Conservation (phyloP, 1,139 yeast species). For the Saccharomycopsis crataegensis region DNA sequence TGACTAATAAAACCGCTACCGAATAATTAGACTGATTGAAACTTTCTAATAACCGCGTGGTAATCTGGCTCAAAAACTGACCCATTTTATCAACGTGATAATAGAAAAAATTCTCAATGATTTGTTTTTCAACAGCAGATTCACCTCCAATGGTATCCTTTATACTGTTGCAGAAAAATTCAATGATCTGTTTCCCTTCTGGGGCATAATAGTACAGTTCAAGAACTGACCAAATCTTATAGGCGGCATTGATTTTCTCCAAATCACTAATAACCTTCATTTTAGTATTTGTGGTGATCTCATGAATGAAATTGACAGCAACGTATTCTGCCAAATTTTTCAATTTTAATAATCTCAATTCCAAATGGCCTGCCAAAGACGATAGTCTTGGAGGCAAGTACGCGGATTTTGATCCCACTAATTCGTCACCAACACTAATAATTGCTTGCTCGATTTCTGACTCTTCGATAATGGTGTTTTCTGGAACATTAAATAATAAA, state of each 20-base stretch:
- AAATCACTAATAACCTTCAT: conserved; percentile 38
- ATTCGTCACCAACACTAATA: conserved; percentile 42
- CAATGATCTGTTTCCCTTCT: conserved; percentile 2
- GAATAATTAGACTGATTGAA: not conserved
- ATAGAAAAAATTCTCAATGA: conserved; percentile 21
- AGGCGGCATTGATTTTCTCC: conserved; percentile 53
- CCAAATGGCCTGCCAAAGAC: conserved; percentile 37
- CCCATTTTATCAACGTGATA: conserved; percentile 15
- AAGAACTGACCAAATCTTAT: conserved; percentile 39
- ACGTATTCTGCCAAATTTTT: conserved; percentile 41
- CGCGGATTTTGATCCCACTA: conserved; percentile 40
- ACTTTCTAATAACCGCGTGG: conserved; percentile 4
- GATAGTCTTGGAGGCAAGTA: conserved; percentile 41
- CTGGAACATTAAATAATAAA: conserved; percentile 49
- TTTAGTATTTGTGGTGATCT: conserved; percentile 29
- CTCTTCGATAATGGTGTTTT: conserved; percentile 29
- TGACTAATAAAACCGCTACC: conserved; percentile 7
- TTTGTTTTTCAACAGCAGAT: not conserved
- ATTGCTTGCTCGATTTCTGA: conserved; percentile 44
- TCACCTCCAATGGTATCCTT: not conserved
- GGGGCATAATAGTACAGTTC: conserved; percentile 20
- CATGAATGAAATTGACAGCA: conserved; percentile 38
- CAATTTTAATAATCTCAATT: conserved; percentile 33
- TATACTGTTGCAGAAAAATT: conserved; percentile 4
- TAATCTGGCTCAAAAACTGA: conserved; percentile 3